phyloP scores from a whole-genome alignment of 192 early-diverging fungal species.

The Linnemannia hyalina region DNA sequence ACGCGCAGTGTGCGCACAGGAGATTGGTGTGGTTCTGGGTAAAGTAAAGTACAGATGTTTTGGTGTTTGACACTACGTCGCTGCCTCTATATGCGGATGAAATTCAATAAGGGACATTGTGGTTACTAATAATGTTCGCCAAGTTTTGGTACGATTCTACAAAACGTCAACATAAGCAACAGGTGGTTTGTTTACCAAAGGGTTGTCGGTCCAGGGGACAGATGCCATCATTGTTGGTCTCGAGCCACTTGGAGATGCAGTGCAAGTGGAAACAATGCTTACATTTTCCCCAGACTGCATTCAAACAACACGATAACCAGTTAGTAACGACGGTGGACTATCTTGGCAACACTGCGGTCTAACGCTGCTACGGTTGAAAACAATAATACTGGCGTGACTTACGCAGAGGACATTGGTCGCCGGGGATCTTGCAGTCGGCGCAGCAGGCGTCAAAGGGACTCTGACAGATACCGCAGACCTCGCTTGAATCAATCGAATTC shows the following conservation, averaged over 20 bases:
- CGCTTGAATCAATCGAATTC: conserved; percentile 84
- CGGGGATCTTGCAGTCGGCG: conserved; percentile 85
- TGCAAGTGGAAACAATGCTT: conserved; percentile 96
- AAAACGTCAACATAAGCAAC: neutral
- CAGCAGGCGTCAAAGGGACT: conserved; percentile 90
- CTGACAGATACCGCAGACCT: conserved; percentile 94
- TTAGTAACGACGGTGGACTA: neutral
- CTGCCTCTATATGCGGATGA: conserved; percentile 27
- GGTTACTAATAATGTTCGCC: neutral
- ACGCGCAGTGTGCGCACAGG: neutral
- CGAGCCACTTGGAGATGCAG: conserved; percentile 88
- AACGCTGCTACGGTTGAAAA: neutral
- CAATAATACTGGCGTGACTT: conserved; percentile 7
- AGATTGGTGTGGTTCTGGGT: neutral
- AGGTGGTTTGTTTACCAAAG: conserved; percentile 64
- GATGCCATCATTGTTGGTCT: conserved; percentile 76
- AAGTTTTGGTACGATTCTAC: neutral
- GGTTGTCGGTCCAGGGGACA: conserved; percentile 93
- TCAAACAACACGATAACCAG: neutral
- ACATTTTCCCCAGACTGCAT: conserved; percentile 89
- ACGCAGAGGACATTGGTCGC: conserved; percentile 88
- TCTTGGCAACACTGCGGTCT: neutral
- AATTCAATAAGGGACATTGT: neutral
- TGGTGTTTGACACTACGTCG: conserved; percentile 5
- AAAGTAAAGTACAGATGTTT: neutral